Conservation (phyloP, 306 rosid genomes). For the Cucurbita maxima region DNA sequence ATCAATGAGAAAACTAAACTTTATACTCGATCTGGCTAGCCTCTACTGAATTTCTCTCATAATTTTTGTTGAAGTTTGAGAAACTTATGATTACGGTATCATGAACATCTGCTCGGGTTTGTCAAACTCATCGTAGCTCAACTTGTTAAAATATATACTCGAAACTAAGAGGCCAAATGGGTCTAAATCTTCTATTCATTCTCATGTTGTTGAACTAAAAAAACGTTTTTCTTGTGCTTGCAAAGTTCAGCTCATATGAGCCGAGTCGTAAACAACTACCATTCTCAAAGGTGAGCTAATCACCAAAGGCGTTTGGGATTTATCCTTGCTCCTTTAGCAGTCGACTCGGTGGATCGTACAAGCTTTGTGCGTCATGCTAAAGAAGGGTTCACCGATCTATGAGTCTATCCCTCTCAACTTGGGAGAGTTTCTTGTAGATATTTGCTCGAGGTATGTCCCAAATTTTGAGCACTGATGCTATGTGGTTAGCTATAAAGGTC, state of each 20-base stretch:
- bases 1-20: neutral
- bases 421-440: neutral
- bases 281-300: neutral
- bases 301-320: neutral
- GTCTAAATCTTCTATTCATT: no score
- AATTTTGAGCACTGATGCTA: neutral
- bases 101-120: neutral
- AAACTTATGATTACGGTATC: neutral
- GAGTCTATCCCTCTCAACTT: neutral
- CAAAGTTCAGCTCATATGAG: neutral
- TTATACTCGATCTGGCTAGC: neutral
- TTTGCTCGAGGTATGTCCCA: neutral
- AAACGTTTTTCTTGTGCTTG: neutral
- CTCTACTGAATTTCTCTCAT: neutral
- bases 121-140: neutral
- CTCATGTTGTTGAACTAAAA: neutral
- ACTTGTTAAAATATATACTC: neutral
- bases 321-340: neutral
- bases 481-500: neutral
- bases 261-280: neutral
- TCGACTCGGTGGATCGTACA: neutral
- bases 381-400: neutral
- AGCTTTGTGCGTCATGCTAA: neutral
- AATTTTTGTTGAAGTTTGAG: neutral
- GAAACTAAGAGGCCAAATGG: no score